phyloP scores from a whole-genome alignment of 768 basidiomycete genomes.

The Pleurotus sapidus region DNA sequence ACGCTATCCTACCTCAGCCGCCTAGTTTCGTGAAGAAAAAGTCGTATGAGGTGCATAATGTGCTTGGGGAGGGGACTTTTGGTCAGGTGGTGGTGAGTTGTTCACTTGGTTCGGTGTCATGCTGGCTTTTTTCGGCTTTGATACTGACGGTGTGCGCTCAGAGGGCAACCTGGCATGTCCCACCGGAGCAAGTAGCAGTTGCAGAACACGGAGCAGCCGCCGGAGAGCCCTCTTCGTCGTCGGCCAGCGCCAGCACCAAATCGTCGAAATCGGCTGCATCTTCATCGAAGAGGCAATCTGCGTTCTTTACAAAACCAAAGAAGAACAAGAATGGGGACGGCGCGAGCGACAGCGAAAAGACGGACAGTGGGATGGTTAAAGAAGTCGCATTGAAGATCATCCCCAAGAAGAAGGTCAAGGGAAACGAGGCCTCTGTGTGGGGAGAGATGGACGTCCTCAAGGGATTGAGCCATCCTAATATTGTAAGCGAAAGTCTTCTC shows the following conservation, averaged over 20 bases:
- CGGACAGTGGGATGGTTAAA: constrained; percentile 41
- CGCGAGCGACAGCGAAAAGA: not conserved
- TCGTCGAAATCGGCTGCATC: constrained; percentile 10
- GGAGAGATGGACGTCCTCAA: constrained; percentile 92
- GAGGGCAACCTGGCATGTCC: constrained; percentile 79
- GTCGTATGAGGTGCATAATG: constrained; percentile 66
- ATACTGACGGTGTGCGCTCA: constrained; percentile 20
- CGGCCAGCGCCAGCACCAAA: constrained; percentile 7
- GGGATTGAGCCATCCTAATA: constrained; percentile 87
- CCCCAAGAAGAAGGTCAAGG: constrained; percentile 92
- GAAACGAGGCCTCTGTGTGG: constrained; percentile 86
- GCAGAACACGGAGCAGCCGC: constrained; percentile 59
- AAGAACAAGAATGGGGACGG: not conserved
- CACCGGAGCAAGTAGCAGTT: constrained; percentile 51
- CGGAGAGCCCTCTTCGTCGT: constrained; percentile 13
- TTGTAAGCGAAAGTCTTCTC: constrained; percentile 45
- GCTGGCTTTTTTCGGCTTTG: not conserved
- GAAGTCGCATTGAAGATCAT: constrained; percentile 90
- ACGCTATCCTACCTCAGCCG: constrained; percentile 76
- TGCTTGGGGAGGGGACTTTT: constrained; percentile 82
- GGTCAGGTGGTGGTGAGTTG: constrained; percentile 78
- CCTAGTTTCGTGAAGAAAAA: constrained; percentile 87
- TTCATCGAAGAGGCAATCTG: constrained; percentile 9
- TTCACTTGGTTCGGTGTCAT: not conserved
- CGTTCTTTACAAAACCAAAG: not conserved